A percentile compares a stretch with the other conserved stretches of the same genome.
These are phyloP conservation scores for Heliocybe sulcata DNA, from an alignment of 1,284 basidiomycete genomes.

Conservation along the genomic window DNA sequence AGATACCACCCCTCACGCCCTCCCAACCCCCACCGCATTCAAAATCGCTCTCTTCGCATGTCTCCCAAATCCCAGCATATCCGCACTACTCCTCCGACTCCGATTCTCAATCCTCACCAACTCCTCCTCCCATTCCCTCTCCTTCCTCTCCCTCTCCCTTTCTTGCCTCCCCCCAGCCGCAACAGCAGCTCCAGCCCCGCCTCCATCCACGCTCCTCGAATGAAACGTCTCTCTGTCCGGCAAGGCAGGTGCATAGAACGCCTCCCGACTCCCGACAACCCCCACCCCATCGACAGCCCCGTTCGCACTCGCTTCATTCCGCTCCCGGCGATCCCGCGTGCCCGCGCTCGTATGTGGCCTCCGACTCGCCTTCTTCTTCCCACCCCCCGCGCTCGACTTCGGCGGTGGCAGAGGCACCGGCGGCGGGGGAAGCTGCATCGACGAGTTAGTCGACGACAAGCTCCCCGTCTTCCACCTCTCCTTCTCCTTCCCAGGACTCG, in stretches of 20 bases:
- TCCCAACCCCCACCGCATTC: background rate
- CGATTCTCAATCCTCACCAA: conserved; percentile 59
- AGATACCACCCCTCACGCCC: background rate
- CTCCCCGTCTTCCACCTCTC: background rate
- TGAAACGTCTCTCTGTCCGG: conserved; percentile 5
- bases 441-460: background rate
- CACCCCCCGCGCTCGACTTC: conserved; percentile 10
- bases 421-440: background rate
- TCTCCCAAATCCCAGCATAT: conserved; percentile 39
- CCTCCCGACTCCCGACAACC: conserved; percentile 12
- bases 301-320: conserved; percentile 7
- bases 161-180: conserved; percentile 7
- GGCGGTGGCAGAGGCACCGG: conserved; percentile 18
- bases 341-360: conserved; percentile 16
- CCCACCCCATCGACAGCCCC: conserved; percentile 10
- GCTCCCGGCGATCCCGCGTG: conserved; percentile 11
- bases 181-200: background rate
- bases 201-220: background rate
- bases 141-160: conserved; percentile 10
- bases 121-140: conserved; percentile 67
- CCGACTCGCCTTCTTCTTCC: conserved; percentile 1
- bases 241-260: conserved; percentile 10
- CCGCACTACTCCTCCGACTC: conserved; percentile 50
- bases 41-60: background rate
- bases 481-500: background rate